Evolutionary conservation across 1,284 basidiomycete species (phyloP), one percentile per base, ranked within the genome.

Genomic region (Lentinula novae-zelandiae): DNA sequence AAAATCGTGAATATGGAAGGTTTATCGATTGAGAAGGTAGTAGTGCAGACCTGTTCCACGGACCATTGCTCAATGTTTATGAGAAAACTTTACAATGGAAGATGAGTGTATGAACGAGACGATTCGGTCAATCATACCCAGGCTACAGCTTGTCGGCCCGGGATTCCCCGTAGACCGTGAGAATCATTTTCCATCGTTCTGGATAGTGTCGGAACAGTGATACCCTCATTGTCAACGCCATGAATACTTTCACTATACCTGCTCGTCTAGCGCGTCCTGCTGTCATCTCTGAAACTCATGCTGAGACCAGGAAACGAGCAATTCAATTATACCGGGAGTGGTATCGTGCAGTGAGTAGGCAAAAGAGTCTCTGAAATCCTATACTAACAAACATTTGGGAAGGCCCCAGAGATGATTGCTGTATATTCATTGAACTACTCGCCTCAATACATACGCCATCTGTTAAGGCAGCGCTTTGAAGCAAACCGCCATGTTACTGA

Each of bases 331-430:
- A 98, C 80, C 82, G 96, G 62, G 87, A 89, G 71, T 98, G 95
- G 93, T 92, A 96, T 74, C 89, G 96, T 66, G 82, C 88, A 56
- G 95, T 95, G 69, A 70, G 92, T 73, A 68, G 55, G 54, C 56
- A 48, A 22, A 58, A 61, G 44, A 36, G 59, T 39, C 46, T 5
- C 31, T 42, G 34, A n/a, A 2, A 38, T 42, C 53, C 62, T 42
- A 65, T 64, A 20, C 27, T 38, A 8, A 46, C 33, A 1, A 8
- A 46, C 33, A 1, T 39, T 6, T 62, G 36, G 54, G 17, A 68
- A 97, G 92, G 94, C 95, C 12, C 96, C 96, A 20, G 92, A 96
- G 76, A 90, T 98, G 69, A 85, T 89, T 69, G 72, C 86, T 31
- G 76, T 96, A 46, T 98, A 98, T 75, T 87, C 92, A 0, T 82